Percentiles rank a stretch among this genome's conserved stretches.
phyloP scores from a whole-genome alignment of 352 stramenopile genomes.

The Phytopythium mirpurense region DNA sequence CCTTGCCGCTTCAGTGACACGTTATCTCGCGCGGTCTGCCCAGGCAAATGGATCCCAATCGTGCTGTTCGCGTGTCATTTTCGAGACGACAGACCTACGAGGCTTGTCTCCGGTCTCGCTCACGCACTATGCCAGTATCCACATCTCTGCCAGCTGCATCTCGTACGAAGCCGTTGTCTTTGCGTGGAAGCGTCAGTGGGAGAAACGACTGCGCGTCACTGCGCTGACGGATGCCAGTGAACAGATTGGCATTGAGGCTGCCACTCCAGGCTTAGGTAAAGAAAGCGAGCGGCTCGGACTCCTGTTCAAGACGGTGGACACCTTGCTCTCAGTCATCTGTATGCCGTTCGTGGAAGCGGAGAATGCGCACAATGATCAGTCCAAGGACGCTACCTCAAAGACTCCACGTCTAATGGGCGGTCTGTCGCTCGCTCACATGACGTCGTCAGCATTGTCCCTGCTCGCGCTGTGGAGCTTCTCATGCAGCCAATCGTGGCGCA shows the following conservation, averaged over 20 bases:
- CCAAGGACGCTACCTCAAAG: not conserved
- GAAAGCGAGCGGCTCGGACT: constrained; percentile 10
- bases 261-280: not conserved
- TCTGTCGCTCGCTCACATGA: constrained; percentile 43
- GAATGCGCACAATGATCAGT: not conserved
- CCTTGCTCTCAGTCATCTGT: constrained; percentile 25
- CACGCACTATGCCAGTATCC: constrained; percentile 12
- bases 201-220: constrained; percentile 1
- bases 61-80: constrained; percentile 11
- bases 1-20: not conserved
- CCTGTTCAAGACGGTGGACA: constrained; percentile 23
- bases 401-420: constrained; percentile 14
- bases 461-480: constrained; percentile 31
- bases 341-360: constrained; percentile 24
- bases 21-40: not conserved
- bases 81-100: constrained; percentile 14
- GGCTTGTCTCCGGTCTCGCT: constrained; percentile 20
- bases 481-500: constrained; percentile 23
- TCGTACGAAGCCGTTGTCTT: constrained; percentile 15
- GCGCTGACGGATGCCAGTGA: not conserved
- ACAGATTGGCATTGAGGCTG: not conserved
- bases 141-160: constrained; percentile 14
- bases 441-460: constrained; percentile 24
- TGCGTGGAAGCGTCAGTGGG: constrained; percentile 16
- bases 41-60: not conserved